Evolutionary conservation across 2,329 filamentous ascomycete species (phyloP).

Genomic region (Clarireedia sp.): DNA sequence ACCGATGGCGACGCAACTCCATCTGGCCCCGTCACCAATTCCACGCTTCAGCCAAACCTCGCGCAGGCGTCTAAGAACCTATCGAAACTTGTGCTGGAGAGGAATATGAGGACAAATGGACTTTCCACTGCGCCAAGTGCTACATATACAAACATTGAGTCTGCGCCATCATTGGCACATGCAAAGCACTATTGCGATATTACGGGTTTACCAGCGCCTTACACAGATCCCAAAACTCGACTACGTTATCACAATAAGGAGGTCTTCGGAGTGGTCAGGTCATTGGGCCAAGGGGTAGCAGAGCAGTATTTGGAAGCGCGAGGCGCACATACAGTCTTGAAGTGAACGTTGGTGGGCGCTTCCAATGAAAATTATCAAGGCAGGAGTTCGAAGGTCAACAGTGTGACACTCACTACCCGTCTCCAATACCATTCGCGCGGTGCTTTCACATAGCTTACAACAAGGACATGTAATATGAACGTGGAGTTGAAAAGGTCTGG

Average conservation of each 20-base stretch:
- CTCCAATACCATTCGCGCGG: not conserved
- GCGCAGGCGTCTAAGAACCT: slow-evolving; percentile 83
- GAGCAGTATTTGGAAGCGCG: slow-evolving; percentile 86
- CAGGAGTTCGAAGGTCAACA: too few species aligned
- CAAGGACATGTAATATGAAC: too few species aligned
- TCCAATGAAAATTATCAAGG: not conserved
- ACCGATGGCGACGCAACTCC: slow-evolving; percentile 40
- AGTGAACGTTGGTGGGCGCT: slow-evolving; percentile 18
- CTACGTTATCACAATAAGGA: slow-evolving; percentile 90
- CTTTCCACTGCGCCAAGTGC: slow-evolving; percentile 50
- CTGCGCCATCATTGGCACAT: slow-evolving; percentile 78
- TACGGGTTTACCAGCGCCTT: slow-evolving; percentile 84
- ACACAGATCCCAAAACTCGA: slow-evolving; percentile 90
- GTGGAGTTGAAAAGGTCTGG: too few species aligned
- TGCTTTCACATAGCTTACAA: too few species aligned
- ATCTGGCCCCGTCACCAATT: slow-evolving; percentile 32
- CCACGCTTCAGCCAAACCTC: slow-evolving; percentile 56
- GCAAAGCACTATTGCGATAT: slow-evolving; percentile 92
- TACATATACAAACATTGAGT: slow-evolving; percentile 96
- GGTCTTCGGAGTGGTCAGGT: slow-evolving; percentile 76
- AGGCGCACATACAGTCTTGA: slow-evolving; percentile 75
- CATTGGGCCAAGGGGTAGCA: slow-evolving; percentile 69
- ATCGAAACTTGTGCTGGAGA: slow-evolving; percentile 82
- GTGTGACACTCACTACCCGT: not conserved
- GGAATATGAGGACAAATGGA: slow-evolving; percentile 50